These are phyloP conservation scores for Skeletonema potamos DNA, from an alignment of 108 stramenopile species.

Conservation along the genomic window DNA sequence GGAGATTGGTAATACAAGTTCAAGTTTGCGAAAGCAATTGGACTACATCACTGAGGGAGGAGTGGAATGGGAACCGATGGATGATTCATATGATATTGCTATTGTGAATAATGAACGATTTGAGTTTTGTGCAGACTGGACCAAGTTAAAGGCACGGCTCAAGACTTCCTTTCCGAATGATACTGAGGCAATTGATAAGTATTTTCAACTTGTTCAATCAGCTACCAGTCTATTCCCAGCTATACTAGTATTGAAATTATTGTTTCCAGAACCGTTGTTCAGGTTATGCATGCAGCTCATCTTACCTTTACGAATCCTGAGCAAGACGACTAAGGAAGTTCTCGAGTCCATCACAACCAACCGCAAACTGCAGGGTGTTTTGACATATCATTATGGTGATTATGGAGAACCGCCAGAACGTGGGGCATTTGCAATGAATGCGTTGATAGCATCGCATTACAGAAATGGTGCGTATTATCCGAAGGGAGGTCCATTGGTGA, in stretches of 20 bases:
- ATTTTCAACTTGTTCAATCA: conserved; percentile 4
- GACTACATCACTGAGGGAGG: conserved; percentile 36
- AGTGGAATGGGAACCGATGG: conserved; percentile 48
- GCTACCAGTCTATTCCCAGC: conserved; percentile 7
- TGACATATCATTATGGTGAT: conserved; percentile 36
- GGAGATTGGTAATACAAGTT: conserved; percentile 22
- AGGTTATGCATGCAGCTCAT: not conserved
- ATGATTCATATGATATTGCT: conserved; percentile 38
- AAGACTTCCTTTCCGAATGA: conserved; percentile 29
- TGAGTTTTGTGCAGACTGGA: conserved; percentile 22
- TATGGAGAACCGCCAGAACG: conserved; percentile 25
- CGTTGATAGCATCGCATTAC: conserved; percentile 23
- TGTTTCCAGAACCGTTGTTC: conserved; percentile 22
- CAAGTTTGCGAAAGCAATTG: conserved; percentile 13
- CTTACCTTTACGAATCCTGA: conserved; percentile 2
- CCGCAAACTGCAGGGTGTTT: conserved; percentile 22
- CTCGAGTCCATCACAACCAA: conserved; percentile 32
- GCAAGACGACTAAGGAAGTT: conserved; percentile 33
- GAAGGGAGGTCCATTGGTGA: conserved; percentile 24
- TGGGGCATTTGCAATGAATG: conserved; percentile 29
- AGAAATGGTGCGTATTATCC: conserved; percentile 34
- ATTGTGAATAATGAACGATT: conserved; percentile 19
- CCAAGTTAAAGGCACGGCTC: conserved; percentile 18
- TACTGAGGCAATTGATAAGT: conserved; percentile 22
- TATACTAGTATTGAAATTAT: conserved; percentile 5